Evolutionary conservation across 495 filamentous ascomycete species (phyloP).

Genomic region (Xylaria telfairii): DNA sequence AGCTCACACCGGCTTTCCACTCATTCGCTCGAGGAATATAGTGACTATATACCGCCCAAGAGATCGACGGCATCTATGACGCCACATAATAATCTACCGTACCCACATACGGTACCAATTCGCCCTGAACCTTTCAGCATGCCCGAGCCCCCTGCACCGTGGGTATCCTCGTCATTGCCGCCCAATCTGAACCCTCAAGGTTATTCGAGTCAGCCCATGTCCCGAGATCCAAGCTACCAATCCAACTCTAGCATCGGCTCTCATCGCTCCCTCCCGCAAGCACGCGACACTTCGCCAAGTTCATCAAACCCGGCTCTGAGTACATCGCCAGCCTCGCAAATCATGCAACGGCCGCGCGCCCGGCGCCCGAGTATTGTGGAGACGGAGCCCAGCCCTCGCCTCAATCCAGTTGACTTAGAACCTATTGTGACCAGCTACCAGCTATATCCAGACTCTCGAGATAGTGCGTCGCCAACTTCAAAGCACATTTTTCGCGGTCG

Average conservation of each 20-base stretch:
- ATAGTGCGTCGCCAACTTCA: slow-evolving; percentile 4
- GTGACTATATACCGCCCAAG: background rate
- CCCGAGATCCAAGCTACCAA: slow-evolving; percentile 50
- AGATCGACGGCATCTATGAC: background rate
- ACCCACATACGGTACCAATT: slow-evolving; percentile 30
- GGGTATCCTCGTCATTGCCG: slow-evolving; percentile 29
- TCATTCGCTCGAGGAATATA: slow-evolving; percentile 26
- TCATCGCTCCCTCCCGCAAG: slow-evolving; percentile 27
- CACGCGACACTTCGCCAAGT: slow-evolving; percentile 26
- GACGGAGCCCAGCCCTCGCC: slow-evolving; percentile 51
- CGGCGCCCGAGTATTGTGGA: slow-evolving; percentile 48
- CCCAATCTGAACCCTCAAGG: slow-evolving; percentile 43
- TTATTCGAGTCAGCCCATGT: slow-evolving; percentile 65
- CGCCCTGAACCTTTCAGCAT: slow-evolving; percentile 24
- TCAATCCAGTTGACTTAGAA: slow-evolving; percentile 41
- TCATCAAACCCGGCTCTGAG: slow-evolving; percentile 22
- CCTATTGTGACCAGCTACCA: slow-evolving; percentile 45
- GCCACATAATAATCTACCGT: slow-evolving; percentile 33
- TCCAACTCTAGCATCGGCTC: slow-evolving; percentile 39
- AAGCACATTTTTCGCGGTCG: background rate
- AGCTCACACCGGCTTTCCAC: slow-evolving; percentile 33
- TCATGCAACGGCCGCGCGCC: slow-evolving; percentile 36
- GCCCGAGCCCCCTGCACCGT: slow-evolving; percentile 34
- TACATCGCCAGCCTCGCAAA: slow-evolving; percentile 34
- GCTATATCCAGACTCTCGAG: slow-evolving; percentile 38